Percentiles rank a stretch among this genome's conserved stretches.
Conservation (phyloP, 139 green algal species). For the Chlorella sp. region DNA sequence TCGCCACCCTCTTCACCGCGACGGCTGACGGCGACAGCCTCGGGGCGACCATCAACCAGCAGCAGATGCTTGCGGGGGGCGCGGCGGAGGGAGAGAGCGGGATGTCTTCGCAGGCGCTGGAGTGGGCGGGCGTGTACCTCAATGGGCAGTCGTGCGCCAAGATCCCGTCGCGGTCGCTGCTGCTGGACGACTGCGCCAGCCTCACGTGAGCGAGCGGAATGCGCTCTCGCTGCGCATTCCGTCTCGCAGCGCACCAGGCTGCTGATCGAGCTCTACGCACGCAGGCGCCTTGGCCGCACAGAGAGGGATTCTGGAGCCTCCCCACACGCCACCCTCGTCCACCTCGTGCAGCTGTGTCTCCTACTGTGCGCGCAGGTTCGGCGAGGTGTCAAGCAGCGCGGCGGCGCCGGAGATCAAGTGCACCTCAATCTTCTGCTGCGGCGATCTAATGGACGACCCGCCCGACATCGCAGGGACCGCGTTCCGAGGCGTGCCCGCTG, state of each 20-base stretch:
- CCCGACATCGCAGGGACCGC: too few relatives aligned
- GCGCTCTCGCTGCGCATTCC: too few relatives aligned
- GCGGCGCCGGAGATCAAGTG: background rate
- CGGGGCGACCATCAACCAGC: background rate
- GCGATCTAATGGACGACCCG: too few relatives aligned
- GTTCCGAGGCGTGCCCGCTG: too few relatives aligned
- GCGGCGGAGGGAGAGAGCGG: background rate
- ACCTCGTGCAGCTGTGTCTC: too few relatives aligned
- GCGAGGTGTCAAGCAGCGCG: background rate
- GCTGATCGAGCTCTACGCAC: too few relatives aligned
- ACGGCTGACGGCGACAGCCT: background rate
- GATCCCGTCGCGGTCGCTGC: constrained; percentile 9
- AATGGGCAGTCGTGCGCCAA: constrained; percentile 23
- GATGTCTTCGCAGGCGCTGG: background rate
- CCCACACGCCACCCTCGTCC: too few relatives aligned
- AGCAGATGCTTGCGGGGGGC: background rate
- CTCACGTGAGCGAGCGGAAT: background rate
- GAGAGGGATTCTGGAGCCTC: too few relatives aligned
- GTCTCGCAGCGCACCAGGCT: too few relatives aligned
- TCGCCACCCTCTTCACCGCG: constrained; percentile 5
- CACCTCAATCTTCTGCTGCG: constrained; percentile 24
- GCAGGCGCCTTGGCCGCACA: too few relatives aligned
- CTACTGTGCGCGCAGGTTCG: background rate
- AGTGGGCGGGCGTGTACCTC: constrained; percentile 12
- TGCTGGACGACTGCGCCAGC: constrained; percentile 5